A percentile compares a stretch with the other conserved stretches of the same genome.
Conservation (phyloP, 1,284 basidiomycete genomes). For the Pseudozyma pruni region DNA sequence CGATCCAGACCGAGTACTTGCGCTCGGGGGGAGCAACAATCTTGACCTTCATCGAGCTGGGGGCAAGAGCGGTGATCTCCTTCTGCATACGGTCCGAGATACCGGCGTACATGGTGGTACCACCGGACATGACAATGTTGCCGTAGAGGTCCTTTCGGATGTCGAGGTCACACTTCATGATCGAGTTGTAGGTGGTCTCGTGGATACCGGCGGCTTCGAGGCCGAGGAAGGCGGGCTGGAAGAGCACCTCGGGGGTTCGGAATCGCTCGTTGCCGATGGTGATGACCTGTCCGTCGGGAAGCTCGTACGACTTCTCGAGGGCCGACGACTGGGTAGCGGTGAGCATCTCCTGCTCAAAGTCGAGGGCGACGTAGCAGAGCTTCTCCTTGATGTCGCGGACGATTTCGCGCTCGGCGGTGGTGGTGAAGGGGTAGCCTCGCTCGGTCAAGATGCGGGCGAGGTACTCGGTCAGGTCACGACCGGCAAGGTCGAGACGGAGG, state of each 20-base stretch:
- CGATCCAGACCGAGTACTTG: constrained; percentile 89
- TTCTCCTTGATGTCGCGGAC: constrained; percentile 99
- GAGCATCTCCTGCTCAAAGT: constrained; percentile 96
- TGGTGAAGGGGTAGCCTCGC: constrained; percentile 94
- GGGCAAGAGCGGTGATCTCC: constrained; percentile 88
- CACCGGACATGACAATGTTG: constrained; percentile 93
- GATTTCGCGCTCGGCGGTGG: constrained; percentile 90
- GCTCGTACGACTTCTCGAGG: constrained; percentile 93
- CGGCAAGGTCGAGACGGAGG: constrained; percentile 91
- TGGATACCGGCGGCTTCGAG: constrained; percentile 94
- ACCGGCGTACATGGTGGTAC: constrained; percentile 97
- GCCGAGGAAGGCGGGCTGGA: constrained; percentile 94
- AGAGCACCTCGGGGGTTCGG: constrained; percentile 95
- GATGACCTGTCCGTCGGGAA: constrained; percentile 96
- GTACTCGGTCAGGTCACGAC: constrained; percentile 90
- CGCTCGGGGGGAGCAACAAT: constrained; percentile 67
- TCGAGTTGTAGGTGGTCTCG: constrained; percentile 92
- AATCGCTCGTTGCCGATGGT: constrained; percentile 97
- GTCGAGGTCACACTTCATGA: constrained; percentile 77
- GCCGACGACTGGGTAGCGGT: constrained; percentile 90
- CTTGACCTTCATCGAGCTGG: constrained; percentile 83
- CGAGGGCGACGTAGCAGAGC: constrained; percentile 94
- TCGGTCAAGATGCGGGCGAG: constrained; percentile 92
- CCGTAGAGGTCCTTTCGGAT: constrained; percentile 84
- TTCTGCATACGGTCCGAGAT: constrained; percentile 98